Evolutionary conservation across 495 filamentous ascomycete genomes (phyloP).

Genomic region (Aspergillus nanangensis): DNA sequence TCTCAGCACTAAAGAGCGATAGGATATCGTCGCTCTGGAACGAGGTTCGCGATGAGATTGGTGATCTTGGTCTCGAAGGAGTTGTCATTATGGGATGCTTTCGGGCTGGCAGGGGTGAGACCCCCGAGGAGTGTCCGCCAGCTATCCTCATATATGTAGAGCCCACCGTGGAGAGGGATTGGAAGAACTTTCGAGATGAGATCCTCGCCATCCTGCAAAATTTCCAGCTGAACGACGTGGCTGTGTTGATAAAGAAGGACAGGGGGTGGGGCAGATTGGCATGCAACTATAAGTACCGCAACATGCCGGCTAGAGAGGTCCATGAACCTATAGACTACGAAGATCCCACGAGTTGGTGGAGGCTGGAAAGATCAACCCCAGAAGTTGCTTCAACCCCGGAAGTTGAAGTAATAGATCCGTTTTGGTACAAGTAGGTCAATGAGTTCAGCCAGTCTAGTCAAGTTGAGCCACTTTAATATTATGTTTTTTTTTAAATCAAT

Average conservation of each 20-base stretch:
- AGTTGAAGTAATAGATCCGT: too few species aligned
- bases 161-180: not conserved
- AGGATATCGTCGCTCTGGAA: not conserved
- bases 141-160: not conserved
- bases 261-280: not conserved
- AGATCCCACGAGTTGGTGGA: too few species aligned
- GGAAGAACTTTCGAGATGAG: not conserved
- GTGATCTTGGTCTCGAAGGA: not conserved
- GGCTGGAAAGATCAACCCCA: too few species aligned
- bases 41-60: not conserved
- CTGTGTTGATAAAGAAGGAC: not conserved
- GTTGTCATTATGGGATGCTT: not conserved
- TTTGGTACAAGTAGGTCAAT: too few species aligned
- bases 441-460: too few species aligned
- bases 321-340: too few species aligned
- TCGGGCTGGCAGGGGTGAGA: not conserved
- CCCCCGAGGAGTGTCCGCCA: not conserved
- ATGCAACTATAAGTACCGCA: not conserved
- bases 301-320: too few species aligned
- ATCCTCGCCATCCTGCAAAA: not conserved
- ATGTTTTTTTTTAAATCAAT: too few species aligned
- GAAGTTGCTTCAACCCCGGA: too few species aligned
- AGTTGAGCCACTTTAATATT: too few species aligned
- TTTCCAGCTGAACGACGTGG: not conserved
- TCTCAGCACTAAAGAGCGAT: not conserved